Evolutionary conservation across 2,329 filamentous ascomycete species (phyloP), one percentile per base, ranked within the genome.

Genomic region (Beauveria australis): DNA sequence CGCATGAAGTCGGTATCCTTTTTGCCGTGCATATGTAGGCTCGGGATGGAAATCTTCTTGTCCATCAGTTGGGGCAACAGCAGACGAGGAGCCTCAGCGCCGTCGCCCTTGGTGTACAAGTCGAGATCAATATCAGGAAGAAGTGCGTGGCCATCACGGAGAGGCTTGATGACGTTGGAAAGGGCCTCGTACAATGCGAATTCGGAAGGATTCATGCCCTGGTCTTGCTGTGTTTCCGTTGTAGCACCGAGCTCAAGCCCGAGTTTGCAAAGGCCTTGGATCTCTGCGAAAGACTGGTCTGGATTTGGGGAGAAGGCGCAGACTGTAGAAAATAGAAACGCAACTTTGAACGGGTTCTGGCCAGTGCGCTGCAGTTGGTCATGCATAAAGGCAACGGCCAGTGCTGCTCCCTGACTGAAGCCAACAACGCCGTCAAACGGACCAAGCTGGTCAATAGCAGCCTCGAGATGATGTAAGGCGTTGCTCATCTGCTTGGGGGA

Each of bases 391-490:
- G 51, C 33, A 4, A 41, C 14, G 14, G 51, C 28, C n/a, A 60
- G 43, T 9, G 58, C 49, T 18, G 58, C 58, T n/a, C 58, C 58
- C 44, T 60, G 58, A 16, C 49, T 53, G 28, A 60, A 60, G 22
- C 49, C 58, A 19, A 60, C 24, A 37, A 60, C 30, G 26, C 58
- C 58, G n/a, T 60, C 48, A 48, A 60, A 60, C 28, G 58, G 58
- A 18, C 58, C 58, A 22, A 47, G 43, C 43, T 44, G 43, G 43
- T 44, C 43, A 44, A 44, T 22, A 19, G 43, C 40, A 53, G 37
- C 22, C 40, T 54, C 49, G 14, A 60, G 22, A 41, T 44, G 43
- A n/a, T 59, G 47, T 22, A 53, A 7, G 24, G 57, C 57, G 26
- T 53, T 19, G 43, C 22, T 33, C 26, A 59, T 59, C 16, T 59